A percentile compares a stretch with the other conserved stretches of the same genome.
Evolutionary conservation across 495 filamentous ascomycete species (phyloP).

Genomic region (Penicillium paradoxum): DNA sequence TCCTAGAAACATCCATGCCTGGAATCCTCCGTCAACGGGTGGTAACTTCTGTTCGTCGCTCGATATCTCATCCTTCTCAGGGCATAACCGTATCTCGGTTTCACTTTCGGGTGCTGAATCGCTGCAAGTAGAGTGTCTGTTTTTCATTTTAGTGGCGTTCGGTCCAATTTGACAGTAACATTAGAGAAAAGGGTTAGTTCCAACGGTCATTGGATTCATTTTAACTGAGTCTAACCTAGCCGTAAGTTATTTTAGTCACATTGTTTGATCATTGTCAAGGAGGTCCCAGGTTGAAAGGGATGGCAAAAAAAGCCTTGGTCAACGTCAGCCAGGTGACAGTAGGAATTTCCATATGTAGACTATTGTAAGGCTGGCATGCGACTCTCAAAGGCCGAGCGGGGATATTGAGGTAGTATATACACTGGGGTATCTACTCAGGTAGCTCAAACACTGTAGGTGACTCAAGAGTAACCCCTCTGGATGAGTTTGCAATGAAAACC

Average conservation of each 20-base stretch:
- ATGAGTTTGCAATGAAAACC: not conserved
- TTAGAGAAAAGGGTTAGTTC: not conserved
- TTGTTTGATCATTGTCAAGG: slow-evolving; percentile 8
- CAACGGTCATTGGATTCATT: not conserved
- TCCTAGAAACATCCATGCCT: slow-evolving; percentile 11
- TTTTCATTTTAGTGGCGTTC: not conserved
- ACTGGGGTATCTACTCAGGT: not conserved
- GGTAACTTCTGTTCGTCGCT: not conserved
- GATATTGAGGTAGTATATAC: not conserved
- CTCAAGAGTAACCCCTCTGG: not conserved
- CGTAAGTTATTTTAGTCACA: slow-evolving; percentile 2
- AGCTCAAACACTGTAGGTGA: not conserved
- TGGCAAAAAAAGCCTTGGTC: not conserved
- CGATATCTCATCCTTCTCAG: slow-evolving; percentile 1
- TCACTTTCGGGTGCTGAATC: not conserved
- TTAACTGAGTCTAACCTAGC: not conserved
- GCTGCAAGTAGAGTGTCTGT: not conserved
- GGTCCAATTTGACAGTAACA: not conserved
- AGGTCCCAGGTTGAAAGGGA: slow-evolving; percentile 3
- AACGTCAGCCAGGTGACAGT: slow-evolving; percentile 7
- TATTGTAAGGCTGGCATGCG: slow-evolving; percentile 8
- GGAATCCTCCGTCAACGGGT: slow-evolving; percentile 6
- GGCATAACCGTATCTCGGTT: not conserved
- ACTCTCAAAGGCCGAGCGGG: not conserved
- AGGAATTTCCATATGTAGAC: slow-evolving; percentile 6